Evolutionary conservation across 495 filamentous ascomycete species (phyloP), one percentile per base, ranked within the genome.

Genomic region (Podospora comata): DNA sequence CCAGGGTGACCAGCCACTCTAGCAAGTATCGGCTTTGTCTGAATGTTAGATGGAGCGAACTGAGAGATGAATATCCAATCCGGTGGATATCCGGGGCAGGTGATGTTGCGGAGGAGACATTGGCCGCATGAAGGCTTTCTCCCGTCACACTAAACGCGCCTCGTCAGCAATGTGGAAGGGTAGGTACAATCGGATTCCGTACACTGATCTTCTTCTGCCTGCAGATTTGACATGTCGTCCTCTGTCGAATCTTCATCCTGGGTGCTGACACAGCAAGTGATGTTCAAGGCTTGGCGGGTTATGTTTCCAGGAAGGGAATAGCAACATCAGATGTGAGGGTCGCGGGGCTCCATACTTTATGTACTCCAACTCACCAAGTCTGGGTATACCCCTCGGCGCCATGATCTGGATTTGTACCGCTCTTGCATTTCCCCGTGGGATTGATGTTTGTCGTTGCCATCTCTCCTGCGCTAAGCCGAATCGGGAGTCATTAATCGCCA

Each of bases 51-150:
- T 53, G 32, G 48, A 5, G n/a, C 28, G 39, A 30, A 32, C 3
- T 73, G 73, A 28, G 71, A 30, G 48, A 75, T 69, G 57, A 75
- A 75, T 23, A 63, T 67, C 73, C 73, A 75, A n/a, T 71, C 65
- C 15, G 67, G 32, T 48, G 58, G 54, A 54, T 73, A 75, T 6
- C 71, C 73, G 4, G 73, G 73, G 55, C 71, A 75, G 13, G 9
- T n/a, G 15, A 71, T 27, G 48, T 60, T 69, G 15, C 71, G 68
- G 13, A 73, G 55, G 5, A 55, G 27, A 30, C 73, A 75, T 39
- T 75, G 73, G 4, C 67, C 62, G 48, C 73, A 73, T 4, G 62
- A 59, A 9, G 73, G 73, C 18, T 53, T 65, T 26, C 64, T 71
- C 23, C 69, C 73, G 60, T 75, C 71, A 30, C 73, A 75, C 73